Conservation (phyloP, 331 rosid species). For the Rosa hybrid region DNA sequence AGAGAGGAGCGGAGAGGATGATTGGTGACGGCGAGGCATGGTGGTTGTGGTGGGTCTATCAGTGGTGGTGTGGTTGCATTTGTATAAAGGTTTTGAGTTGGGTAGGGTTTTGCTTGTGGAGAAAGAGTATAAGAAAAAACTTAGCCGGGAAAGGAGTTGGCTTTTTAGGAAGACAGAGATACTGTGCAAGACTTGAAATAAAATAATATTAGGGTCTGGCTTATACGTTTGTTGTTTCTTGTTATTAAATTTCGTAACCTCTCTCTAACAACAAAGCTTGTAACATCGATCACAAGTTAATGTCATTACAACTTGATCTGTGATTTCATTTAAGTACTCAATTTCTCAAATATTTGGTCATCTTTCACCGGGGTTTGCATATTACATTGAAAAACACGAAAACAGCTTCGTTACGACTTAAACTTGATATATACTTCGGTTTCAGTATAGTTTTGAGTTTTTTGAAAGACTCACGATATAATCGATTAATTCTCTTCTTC, state of each 20-base stretch:
- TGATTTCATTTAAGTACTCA: neutral
- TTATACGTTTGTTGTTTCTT: neutral
- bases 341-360: no score
- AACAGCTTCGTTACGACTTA: no score
- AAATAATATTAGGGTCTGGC: neutral
- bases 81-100: neutral
- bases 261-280: neutral
- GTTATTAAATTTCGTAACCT: neutral
- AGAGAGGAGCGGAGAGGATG: constrained; percentile 47
- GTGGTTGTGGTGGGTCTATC: constrained; percentile 30
- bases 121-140: neutral
- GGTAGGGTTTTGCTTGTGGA: constrained; percentile 9
- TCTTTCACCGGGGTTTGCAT: no score
- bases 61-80: constrained; percentile 16
- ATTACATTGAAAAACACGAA: no score
- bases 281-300: neutral
- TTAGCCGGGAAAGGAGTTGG: neutral
- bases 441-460: neutral
- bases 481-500: neutral
- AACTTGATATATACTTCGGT: no score
- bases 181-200: neutral
- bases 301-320: neutral
- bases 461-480: neutral
- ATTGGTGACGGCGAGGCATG: constrained; percentile 54
- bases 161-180: constrained; percentile 6